Evolutionary conservation across 2,329 filamentous ascomycete genomes (phyloP).

Genomic region (Cladophialophora exuberans): DNA sequence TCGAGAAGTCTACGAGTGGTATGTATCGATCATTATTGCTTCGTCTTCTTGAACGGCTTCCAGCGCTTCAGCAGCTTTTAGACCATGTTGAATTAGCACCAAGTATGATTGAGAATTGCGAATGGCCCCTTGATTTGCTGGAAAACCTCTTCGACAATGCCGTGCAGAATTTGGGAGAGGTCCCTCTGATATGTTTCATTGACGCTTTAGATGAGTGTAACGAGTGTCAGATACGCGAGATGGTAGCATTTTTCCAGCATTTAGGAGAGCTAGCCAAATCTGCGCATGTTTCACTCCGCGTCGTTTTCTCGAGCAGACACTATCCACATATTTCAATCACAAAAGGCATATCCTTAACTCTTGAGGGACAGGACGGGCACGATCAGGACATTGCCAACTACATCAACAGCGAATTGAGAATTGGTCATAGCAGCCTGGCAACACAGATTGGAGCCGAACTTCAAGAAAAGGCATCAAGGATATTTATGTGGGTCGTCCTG

Average conservation of each 20-base stretch:
- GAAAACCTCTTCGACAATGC: conserved; percentile 13
- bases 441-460: conserved; percentile 38
- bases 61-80: too few species aligned
- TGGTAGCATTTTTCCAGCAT: conserved; percentile 43
- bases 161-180: background rate
- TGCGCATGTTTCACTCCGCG: conserved; percentile 30
- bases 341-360: conserved; percentile 35
- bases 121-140: background rate
- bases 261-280: conserved; percentile 36
- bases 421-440: background rate
- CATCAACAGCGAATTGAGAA: background rate
- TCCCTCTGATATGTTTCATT: conserved; percentile 33
- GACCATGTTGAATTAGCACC: too few species aligned
- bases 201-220: conserved; percentile 54
- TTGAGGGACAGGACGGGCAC: conserved; percentile 42
- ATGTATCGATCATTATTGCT: too few species aligned
- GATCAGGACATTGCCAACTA: conserved; percentile 31
- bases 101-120: conserved; percentile 1
- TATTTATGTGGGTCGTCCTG: conserved; percentile 53
- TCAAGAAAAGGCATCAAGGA: conserved; percentile 42
- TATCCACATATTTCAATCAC: conserved; percentile 46
- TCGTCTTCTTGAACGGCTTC: too few species aligned
- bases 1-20: background rate
- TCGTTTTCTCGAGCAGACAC: conserved; percentile 49
- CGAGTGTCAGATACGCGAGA: conserved; percentile 40